Percentiles rank a stretch among this genome's conserved stretches.
These are phyloP conservation scores for Magnolia officinalis DNA, from an alignment of 164 flowering plant species.

Conservation along the genomic window DNA sequence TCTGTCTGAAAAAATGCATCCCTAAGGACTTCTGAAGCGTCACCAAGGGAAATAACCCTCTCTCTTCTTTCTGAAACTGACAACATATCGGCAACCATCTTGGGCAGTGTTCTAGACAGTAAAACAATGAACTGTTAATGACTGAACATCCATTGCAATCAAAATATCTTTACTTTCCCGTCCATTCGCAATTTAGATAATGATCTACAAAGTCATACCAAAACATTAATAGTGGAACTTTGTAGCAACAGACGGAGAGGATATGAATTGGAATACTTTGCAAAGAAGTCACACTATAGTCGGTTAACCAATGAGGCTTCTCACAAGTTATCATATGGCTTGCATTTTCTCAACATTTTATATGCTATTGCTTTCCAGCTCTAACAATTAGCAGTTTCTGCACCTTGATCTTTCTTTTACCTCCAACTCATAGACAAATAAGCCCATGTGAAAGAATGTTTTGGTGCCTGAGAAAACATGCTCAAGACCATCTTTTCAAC, in stretches of 20 bases:
- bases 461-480: neutral
- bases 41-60: slow-evolving; percentile 54
- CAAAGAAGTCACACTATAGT: neutral
- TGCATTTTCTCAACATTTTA: neutral
- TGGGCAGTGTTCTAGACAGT: slow-evolving; percentile 61
- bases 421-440: neutral
- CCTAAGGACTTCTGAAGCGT: slow-evolving; percentile 86
- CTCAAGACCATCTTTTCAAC: neutral
- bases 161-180: neutral
- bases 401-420: neutral
- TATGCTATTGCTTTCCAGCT: neutral
- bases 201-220: neutral
- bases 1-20: slow-evolving; percentile 84
- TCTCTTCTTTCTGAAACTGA: slow-evolving; percentile 59
- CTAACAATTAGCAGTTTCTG: neutral
- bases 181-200: neutral
- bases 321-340: neutral
- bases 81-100: slow-evolving; percentile 56
- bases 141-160: neutral
- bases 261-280: neutral
- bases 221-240: neutral
- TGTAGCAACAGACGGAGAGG: neutral
- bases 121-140: slow-evolving; percentile 2
- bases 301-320: neutral
- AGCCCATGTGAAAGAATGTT: neutral